Percentiles rank a stretch among this genome's conserved stretches.
Evolutionary conservation across 2,329 filamentous ascomycete genomes (phyloP).

Genomic region (Cadophora malorum): DNA sequence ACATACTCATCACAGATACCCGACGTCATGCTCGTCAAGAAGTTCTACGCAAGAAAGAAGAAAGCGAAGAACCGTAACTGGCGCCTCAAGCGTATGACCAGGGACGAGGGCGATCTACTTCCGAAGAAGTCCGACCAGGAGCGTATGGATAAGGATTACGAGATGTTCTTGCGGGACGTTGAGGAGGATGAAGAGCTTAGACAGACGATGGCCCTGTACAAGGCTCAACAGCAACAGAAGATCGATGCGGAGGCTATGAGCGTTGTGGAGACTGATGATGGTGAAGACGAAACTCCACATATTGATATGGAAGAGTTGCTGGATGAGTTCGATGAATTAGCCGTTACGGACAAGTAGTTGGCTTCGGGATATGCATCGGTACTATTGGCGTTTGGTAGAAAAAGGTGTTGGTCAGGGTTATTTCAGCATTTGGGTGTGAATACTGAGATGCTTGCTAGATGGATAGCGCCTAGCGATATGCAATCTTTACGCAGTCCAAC

Average conservation of each 20-base stretch:
- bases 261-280: slow-evolving; percentile 66
- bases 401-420: slow-evolving; percentile 18
- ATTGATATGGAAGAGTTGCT: slow-evolving; percentile 83
- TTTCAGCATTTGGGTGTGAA: slow-evolving; percentile 18
- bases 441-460: slow-evolving; percentile 13
- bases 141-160: slow-evolving; percentile 89
- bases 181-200: slow-evolving; percentile 93
- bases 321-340: slow-evolving; percentile 92
- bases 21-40: slow-evolving; percentile 96
- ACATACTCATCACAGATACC: slow-evolving; percentile 81
- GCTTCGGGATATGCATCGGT: neutral
- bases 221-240: slow-evolving; percentile 56
- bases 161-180: slow-evolving; percentile 95
- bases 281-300: slow-evolving; percentile 69
- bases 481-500: neutral
- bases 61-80: slow-evolving; percentile 87
- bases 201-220: slow-evolving; percentile 85
- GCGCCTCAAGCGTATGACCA: slow-evolving; percentile 92
- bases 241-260: slow-evolving; percentile 70
- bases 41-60: slow-evolving; percentile 86
- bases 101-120: slow-evolving; percentile 85
- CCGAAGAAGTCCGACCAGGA: slow-evolving; percentile 89
- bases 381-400: slow-evolving; percentile 19
- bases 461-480: slow-evolving; percentile 2
- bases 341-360: slow-evolving; percentile 52